Base-by-base conservation (phyloP, 2,329 filamentous ascomycete species). In the Fusarium drepaniforme region DNA sequence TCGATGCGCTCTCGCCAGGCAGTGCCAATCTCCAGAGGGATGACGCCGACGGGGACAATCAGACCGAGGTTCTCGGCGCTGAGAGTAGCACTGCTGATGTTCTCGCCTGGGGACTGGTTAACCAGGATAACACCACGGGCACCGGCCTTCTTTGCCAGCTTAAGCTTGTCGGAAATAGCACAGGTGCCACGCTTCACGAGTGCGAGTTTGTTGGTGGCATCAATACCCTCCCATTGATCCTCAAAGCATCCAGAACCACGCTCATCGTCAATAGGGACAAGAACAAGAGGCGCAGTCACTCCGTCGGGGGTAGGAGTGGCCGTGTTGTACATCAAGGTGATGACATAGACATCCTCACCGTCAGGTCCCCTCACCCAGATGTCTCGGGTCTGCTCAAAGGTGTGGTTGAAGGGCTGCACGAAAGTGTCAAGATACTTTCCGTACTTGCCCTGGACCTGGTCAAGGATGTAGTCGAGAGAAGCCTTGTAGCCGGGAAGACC, bases 401-500 rank as follows among this genome's bases (percentile, higher is more conserved):
- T 82, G 75, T 86, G 84, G 77, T 83, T 85, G 80, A 89, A 88
- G 8, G 83, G 79, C 77, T 89, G 87, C 35, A 87, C 79, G 30
- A 77, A 82, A 15, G 85, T 88, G 73, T 88, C 82, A 53, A 88
- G 81, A 58, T 86, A 77, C 60, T 84, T 81, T 64, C 78, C 78
- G 70, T 86, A 85, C 25, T 83, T 82, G 37, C 74, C 82, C 69
- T 81, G 74, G 15, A 83, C 80, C 15, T 87, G 86, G 64, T 86
- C 86, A 7, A 89, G 83, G 67, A 92, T 82, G 76, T 88, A 91
- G 75, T 92, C 88, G 21, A 88, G 81, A 0, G 89, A 91, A 2
- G 89, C 90, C 61, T 86, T 85, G 83, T 87, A 92, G 16, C 90
- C 90, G 1, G 89, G 88, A 12, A 88, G 82, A 16, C 90, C 90